A percentile compares a stretch with the other conserved stretches of the same genome.
These are phyloP conservation scores for Coccomyxa sp. DNA, from an alignment of 139 green algal species.

Conservation along the genomic window DNA sequence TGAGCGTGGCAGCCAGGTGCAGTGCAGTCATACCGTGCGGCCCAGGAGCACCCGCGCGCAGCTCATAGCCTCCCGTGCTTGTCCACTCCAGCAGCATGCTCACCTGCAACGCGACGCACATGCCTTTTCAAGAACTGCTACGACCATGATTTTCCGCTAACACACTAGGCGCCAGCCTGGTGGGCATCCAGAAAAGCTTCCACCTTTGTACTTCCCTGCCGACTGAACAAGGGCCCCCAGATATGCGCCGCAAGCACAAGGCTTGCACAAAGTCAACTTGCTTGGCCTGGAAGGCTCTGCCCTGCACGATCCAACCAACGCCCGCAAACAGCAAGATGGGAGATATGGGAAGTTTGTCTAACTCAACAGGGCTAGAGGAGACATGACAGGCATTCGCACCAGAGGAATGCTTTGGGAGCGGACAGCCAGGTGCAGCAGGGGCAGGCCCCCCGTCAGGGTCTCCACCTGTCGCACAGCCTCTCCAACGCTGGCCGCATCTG, in stretches of 20 bases:
- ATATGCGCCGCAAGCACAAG: no score
- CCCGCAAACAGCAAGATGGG: no score
- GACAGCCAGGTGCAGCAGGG: constrained; percentile 40
- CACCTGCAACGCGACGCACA: constrained; percentile 6
- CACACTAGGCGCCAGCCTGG: no score
- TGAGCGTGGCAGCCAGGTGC: constrained; percentile 40
- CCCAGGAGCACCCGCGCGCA: constrained; percentile 19
- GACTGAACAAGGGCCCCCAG: no score
- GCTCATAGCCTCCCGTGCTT: constrained; percentile 5
- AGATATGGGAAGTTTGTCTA: no score
- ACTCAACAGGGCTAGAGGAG: no score
- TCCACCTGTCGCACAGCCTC: constrained; percentile 10
- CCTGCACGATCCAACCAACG: no score
- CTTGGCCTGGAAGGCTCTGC: no score
- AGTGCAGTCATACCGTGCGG: constrained; percentile 32
- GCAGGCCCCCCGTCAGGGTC: constrained; percentile 12
- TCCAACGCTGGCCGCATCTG: not conserved
- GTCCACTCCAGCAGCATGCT: constrained; percentile 26
- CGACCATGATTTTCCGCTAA: no score
- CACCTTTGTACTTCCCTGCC: no score
- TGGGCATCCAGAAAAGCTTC: no score
- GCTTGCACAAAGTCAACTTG: no score
- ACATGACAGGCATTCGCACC: constrained; percentile 3
- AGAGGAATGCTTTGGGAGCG: constrained; percentile 23
- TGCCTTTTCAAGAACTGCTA: not conserved